phyloP scores from a whole-genome alignment of 805 yeast species.

The Starmerella riodocensis region DNA sequence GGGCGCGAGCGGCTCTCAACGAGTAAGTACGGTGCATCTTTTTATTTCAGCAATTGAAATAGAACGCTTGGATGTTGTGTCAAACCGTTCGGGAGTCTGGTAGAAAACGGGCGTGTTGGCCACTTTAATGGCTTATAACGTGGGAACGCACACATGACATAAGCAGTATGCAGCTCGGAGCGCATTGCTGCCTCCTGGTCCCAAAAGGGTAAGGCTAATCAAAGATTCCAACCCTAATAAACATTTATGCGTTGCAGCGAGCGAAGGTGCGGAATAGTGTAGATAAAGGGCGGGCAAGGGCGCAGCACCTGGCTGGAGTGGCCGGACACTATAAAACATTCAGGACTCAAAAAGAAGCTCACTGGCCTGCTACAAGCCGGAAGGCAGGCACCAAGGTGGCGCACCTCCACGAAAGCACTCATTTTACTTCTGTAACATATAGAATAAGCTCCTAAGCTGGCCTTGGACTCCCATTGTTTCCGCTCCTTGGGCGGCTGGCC shows the following conservation, averaged over 20 bases:
- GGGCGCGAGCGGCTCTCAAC: constrained; percentile 86
- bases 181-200: constrained; percentile 17
- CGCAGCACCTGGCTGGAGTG: too few relatives aligned
- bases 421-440: too few relatives aligned
- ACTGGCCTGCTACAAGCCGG: too few relatives aligned
- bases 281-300: background rate
- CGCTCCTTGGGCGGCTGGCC: too few relatives aligned
- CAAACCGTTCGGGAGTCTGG: background rate
- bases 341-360: too few relatives aligned
- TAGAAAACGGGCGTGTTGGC: background rate
- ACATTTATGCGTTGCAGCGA: background rate
- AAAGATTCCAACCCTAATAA: constrained; percentile 13
- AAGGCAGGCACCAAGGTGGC: too few relatives aligned
- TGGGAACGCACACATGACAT: constrained; percentile 12
- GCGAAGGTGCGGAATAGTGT: background rate
- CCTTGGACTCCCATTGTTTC: too few relatives aligned
- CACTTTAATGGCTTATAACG: constrained; percentile 15
- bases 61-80: background rate
- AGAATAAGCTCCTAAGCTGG: too few relatives aligned
- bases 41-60: constrained; percentile 1
- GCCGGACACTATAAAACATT: too few relatives aligned
- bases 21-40: constrained; percentile 97
- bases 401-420: too few relatives aligned
- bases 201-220: constrained; percentile 21
- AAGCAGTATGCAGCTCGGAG: constrained; percentile 14